Base-by-base conservation (phyloP, 768 basidiomycete genomes). In the Leccinellum luteum region DNA sequence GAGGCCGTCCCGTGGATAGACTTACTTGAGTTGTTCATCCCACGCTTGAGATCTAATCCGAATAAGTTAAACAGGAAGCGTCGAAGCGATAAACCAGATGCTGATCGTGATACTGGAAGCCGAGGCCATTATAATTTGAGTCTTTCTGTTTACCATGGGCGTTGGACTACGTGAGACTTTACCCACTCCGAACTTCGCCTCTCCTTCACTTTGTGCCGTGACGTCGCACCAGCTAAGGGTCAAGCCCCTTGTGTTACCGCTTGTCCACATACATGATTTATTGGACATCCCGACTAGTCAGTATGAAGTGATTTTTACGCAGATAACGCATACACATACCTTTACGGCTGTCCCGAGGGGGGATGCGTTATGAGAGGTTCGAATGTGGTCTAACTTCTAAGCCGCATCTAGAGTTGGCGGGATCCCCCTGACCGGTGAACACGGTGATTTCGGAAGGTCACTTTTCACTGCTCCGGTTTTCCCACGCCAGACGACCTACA, bases 401-500 rank as follows among this genome's bases (percentile, higher is more conserved):
- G 23, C 44, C 14, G 44, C 31, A 41, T 41, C 30, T 44, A 19
- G 38, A 47, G 34, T 9, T 52, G 19, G 25, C 23, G 19, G 31
- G 17, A 58, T 12, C 17, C 43, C 44, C 15, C 15, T 23, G 4
- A n/a, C 14, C 38, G 12, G 28, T 30, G n/a, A 41, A 54, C 25
- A n/a, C 21, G 9, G 6, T 52, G 27, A 43, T 9, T 17, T 30
- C 35, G 32, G 13, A 41, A 31, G 45, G 41, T 43, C n/a, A 13
- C 19, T 12, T 19, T 19, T n/a, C n/a, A 43, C 19, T 43, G 19
- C n/a, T 2, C 38, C n/a, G 3, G 3, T 4, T 43, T 58, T 67
- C 70, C 59, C 64, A 69, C 61, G 60, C n/a, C 7, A 21, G 49
- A 23, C 54, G 52, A 25, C 62, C 51, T 52, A 73, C 71, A 67